Evolutionary conservation across 2,329 filamentous ascomycete species (phyloP).

Genomic region (Davidsoniella virescens): DNA sequence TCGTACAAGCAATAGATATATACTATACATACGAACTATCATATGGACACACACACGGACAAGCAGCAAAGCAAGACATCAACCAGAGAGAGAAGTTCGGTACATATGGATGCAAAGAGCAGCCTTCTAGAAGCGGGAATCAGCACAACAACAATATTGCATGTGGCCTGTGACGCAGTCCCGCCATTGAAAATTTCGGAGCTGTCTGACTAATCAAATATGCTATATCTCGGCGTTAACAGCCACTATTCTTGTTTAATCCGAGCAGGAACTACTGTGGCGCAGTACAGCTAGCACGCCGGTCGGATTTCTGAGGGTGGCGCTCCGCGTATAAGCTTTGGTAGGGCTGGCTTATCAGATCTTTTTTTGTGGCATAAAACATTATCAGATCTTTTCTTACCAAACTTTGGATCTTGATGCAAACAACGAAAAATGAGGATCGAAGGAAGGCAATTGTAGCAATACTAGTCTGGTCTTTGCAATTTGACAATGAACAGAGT

Average conservation of each 20-base stretch:
- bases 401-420: too few relatives aligned
- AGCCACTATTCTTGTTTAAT: neutral
- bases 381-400: too few relatives aligned
- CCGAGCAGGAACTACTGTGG: neutral
- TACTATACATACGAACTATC: too few relatives aligned
- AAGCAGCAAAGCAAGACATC: neutral
- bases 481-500: too few relatives aligned
- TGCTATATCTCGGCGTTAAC: constrained; percentile 2
- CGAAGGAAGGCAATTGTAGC: too few relatives aligned
- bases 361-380: neutral
- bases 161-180: neutral
- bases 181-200: neutral
- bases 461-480: too few relatives aligned
- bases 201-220: constrained; percentile 6
- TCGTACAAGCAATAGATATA: too few relatives aligned
- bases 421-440: too few relatives aligned
- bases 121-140: too few relatives aligned
- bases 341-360: constrained; percentile 2
- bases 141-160: neutral
- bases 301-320: neutral
- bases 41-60: too few relatives aligned
- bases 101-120: neutral
- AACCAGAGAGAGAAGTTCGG: neutral
- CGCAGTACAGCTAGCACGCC: neutral
- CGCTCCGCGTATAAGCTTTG: too few relatives aligned